Evolutionary conservation across 805 yeast species (phyloP).

Genomic region (Wickerhamomyces alni): DNA sequence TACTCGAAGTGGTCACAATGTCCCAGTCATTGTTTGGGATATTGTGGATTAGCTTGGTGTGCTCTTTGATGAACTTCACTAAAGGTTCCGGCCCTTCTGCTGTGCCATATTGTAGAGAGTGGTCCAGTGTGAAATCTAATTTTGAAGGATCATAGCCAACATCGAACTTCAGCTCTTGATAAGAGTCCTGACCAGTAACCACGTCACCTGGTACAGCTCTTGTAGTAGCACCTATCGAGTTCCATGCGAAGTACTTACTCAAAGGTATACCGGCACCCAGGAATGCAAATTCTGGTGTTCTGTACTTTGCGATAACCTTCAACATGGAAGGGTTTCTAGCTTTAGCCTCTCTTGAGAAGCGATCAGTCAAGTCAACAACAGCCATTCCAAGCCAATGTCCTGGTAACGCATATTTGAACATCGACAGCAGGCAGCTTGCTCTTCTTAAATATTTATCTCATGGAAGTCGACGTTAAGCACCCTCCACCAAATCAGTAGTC

Average conservation of each 20-base stretch:
- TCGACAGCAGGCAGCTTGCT: no score
- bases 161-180: conserved; percentile 40
- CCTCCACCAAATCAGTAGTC: no score
- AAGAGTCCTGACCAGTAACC: conserved; percentile 46
- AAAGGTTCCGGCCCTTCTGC: conserved; percentile 72
- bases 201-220: conserved; percentile 70
- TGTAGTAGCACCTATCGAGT: conserved; percentile 52
- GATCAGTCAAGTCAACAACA: conserved; percentile 51
- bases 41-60: conserved; percentile 32
- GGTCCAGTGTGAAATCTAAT: not conserved
- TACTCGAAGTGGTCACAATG: conserved; percentile 39
- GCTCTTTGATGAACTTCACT: conserved; percentile 50
- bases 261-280: conserved; percentile 92
- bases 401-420: no score
- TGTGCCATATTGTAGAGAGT: conserved; percentile 68
- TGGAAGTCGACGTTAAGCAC: no score
- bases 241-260: conserved; percentile 84
- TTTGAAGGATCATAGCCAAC: not conserved
- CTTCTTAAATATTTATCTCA: no score
- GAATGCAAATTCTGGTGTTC: conserved; percentile 60
- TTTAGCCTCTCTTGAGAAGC: conserved; percentile 68
- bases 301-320: conserved; percentile 72
- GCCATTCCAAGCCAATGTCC: no score
- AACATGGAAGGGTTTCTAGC: conserved; percentile 70
- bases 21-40: conserved; percentile 43